Base-by-base conservation (phyloP, 805 yeast genomes). In the Yamadazyma sp. region DNA sequence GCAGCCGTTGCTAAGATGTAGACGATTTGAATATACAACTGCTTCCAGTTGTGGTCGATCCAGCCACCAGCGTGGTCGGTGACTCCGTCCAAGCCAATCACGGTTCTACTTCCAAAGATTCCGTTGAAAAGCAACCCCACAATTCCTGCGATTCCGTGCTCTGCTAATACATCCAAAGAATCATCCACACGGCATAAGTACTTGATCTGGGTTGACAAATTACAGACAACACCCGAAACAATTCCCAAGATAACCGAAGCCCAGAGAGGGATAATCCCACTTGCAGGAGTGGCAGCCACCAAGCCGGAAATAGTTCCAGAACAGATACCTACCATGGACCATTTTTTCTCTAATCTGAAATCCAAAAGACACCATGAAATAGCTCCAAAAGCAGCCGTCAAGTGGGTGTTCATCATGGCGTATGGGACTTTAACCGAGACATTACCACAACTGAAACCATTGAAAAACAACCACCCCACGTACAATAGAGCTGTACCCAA, bases 391-490 rank as follows among this genome's bases (percentile, higher is more conserved):
- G 86, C 86, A 2, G 96, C 98, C 49, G 91, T 78, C 38, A 93
- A 54, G 60, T 90, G 91, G 6, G 97, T 81, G 65, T 93, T 91
- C 84, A 89, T 78, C 60, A 90, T 82, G 16, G 96, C 90, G 56
- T 89, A 89, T 10, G 86, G 81, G 1, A 95, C 90, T 52, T 86
- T 79, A 48, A 89, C 62, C 34, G 85, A 81, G 6, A 96, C 96
- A 30, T 84, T 81, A 12, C 80, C 70, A 39, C 95, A 84, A 9
- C 95, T 80, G 39, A 91, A 93, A 14, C 96, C 95, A 59, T 91
- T 93, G 76, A 91, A 91, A 12, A 93, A 89, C 38, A 91, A 72
- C 99, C 99, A 91, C 5, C 98, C 98, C 54, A 87, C 82, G 84
- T 96, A 93, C 47, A 91, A 75, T 25, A 91, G 60, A 14, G 78